Evolutionary conservation across 306 rosid genomes (phyloP).

Genomic region (Medicago truncatula): MtrunA17r5.0-ANR NC_053047.1:15613001-15613500

Average conservation of each 20-base stretch:
- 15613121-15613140: conserved; percentile 22
- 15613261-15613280: neutral
- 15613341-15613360: neutral
- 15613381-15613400: conserved; percentile 26
- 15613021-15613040: conserved; percentile 50
- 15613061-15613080: conserved; percentile 54
- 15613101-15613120: conserved; percentile 55
- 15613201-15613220: neutral
- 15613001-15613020: conserved; percentile 57
- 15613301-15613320: neutral
- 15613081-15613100: conserved; percentile 53
- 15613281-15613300: neutral
- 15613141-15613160: conserved; percentile 35
- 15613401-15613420: neutral
- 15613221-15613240: neutral
- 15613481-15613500: conserved; percentile 48
- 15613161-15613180: conserved; percentile 28
- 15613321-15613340: neutral
- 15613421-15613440: conserved; percentile 56
- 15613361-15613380: conserved; percentile 24
- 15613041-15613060: conserved; percentile 55
- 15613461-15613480: conserved; percentile 45
- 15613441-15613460: conserved; percentile 51
- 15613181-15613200: neutral
- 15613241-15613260: neutral